Percentiles rank a stretch among this genome's conserved stretches.
phyloP scores from a whole-genome alignment of 2,329 filamentous ascomycete species.

The Paraphaeosphaeria minitans region DNA sequence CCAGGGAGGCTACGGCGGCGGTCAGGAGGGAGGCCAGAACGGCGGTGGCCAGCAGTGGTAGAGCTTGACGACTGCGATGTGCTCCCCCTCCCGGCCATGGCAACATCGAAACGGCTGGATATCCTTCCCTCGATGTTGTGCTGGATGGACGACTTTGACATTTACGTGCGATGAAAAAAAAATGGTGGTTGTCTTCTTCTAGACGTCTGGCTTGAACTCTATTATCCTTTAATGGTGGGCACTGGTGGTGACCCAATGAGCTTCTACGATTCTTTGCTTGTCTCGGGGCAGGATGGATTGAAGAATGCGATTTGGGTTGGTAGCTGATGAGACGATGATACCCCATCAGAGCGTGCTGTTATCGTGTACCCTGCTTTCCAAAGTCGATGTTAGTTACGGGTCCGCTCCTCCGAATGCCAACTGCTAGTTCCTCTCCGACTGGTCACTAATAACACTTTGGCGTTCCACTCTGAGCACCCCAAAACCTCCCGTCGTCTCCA shows the following conservation, averaged over 20 bases:
- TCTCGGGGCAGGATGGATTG: constrained; percentile 33
- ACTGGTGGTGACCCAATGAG: constrained; percentile 31
- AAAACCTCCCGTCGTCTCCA: background rate
- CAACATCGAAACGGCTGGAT: constrained; percentile 6
- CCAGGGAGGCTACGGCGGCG: constrained; percentile 29
- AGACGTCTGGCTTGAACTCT: constrained; percentile 24
- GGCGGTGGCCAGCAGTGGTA: constrained; percentile 41
- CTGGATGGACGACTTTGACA: constrained; percentile 1
- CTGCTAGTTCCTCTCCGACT: constrained; percentile 1
- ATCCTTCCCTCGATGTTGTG: constrained; percentile 2
- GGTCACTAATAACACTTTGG: background rate
- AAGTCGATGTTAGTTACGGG: constrained; percentile 26
- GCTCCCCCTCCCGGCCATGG: background rate
- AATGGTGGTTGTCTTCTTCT: constrained; percentile 26
- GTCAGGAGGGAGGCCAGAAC: constrained; percentile 33
- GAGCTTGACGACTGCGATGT: constrained; percentile 13
- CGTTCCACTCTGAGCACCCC: constrained; percentile 7
- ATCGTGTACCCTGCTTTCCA: constrained; percentile 31
- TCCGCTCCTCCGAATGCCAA: constrained; percentile 22
- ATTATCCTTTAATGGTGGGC: constrained; percentile 32
- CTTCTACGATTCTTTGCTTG: constrained; percentile 34
- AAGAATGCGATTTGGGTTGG: constrained; percentile 34
- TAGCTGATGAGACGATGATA: constrained; percentile 48
- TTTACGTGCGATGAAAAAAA: constrained; percentile 9
- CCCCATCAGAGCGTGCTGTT: constrained; percentile 45